phyloP scores from a whole-genome alignment of 345 rosid species.

The Lepidium aucheri region DNA sequence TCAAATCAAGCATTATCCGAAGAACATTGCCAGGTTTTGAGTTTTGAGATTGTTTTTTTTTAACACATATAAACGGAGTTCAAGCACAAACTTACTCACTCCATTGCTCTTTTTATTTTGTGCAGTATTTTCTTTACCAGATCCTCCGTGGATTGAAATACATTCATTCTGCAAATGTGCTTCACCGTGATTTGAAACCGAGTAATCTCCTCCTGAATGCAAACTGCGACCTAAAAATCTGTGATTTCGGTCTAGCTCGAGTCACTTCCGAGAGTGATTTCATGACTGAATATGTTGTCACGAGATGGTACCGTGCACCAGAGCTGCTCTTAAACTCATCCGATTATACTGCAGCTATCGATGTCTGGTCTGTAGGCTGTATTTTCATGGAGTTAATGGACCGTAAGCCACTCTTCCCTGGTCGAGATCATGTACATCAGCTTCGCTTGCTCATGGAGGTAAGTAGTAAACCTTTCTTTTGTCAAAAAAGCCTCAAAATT shows the following conservation, averaged over 20 bases:
- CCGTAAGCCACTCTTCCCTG: constrained; percentile 93
- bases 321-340: constrained; percentile 90
- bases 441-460: constrained; percentile 96
- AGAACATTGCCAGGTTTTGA: constrained; percentile 90
- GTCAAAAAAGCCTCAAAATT: not conserved
- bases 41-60: constrained; percentile 1
- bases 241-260: constrained; percentile 95
- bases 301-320: constrained; percentile 99
- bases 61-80: not conserved
- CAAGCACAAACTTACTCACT: not conserved
- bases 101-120: not conserved
- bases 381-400: constrained; percentile 98
- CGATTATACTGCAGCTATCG: constrained; percentile 94
- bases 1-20: constrained; percentile 81
- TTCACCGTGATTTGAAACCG: constrained; percentile 95
- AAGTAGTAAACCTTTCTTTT: constrained; percentile 17
- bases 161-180: constrained; percentile 95
- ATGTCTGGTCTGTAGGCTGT: constrained; percentile 99
- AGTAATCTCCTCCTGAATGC: constrained; percentile 96
- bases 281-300: constrained; percentile 98
- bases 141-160: constrained; percentile 96
- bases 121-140: constrained; percentile 97
- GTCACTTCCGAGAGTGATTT: constrained; percentile 95
- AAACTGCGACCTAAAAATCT: constrained; percentile 92
- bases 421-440: constrained; percentile 91